Evolutionary conservation across 768 basidiomycete species (phyloP), one percentile per base, ranked within the genome.

Genomic region (Chalciporus pseudorubinellus): DNA sequence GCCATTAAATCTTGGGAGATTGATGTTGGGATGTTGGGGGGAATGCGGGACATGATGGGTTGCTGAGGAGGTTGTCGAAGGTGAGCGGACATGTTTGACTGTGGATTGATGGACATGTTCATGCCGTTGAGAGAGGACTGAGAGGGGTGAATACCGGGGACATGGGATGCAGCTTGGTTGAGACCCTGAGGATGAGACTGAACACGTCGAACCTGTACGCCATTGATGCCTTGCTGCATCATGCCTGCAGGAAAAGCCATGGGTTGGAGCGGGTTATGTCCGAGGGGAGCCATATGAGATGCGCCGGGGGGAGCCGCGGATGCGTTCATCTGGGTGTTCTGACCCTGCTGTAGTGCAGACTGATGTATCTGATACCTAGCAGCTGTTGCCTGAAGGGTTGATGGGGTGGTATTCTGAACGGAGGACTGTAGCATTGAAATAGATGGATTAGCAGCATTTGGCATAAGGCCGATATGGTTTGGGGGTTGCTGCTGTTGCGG

Each of bases 121-220:
- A 73, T 72, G 39, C 66, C 68, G 22, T 67, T 68, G 48, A 68
- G 62, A 20, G 62, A 64, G 31, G 73, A 71, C 31, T 67, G 70
- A 29, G 61, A 60, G 24, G 70, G 60, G 57, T 72, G 73, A 50
- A 74, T 70, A 36, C 66, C 65, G 14, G 64, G 56, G 45, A 60
- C 64, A 59, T 74, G 75, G 24, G 55, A 67, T 44, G 64, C 68
- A 13, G 65, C 55, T 36, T 75, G 71, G 58, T 71, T 76, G 51
- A 77, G 59, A 66, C 59, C 66, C 55, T 78, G 75, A 5, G 82
- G 77, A 67, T 86, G 84, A 19, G 84, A 81, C 52, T 73, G 69
- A n/a, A 76, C 77, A 61, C 85, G 79, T 51, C 85, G 79, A 41
- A 78, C 64, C 18, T 55, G 59, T 40, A 63, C 63, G 38, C 72